phyloP scores from a whole-genome alignment of 2,329 filamentous ascomycete species.

The Thelonectria discophora region DNA sequence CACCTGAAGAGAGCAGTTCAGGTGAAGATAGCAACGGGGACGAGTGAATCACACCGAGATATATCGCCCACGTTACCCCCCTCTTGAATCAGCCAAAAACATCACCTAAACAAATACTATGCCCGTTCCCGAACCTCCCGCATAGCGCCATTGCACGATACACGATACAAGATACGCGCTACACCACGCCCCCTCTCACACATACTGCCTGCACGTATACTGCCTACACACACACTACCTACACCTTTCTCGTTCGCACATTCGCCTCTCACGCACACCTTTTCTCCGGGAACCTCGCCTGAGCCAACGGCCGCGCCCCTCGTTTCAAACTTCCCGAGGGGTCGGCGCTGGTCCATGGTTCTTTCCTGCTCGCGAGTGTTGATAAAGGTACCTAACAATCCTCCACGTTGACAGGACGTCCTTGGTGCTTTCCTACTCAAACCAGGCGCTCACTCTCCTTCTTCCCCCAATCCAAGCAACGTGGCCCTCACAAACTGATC shows the following conservation, averaged over 20 bases:
- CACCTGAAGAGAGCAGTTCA: no score
- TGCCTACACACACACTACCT: no score
- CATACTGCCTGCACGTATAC: no score
- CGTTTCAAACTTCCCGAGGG: constrained; percentile 23
- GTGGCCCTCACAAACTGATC: constrained; percentile 20
- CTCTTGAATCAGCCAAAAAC: background rate
- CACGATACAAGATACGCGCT: background rate
- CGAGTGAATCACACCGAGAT: background rate
- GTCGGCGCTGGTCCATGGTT: background rate
- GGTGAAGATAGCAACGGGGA: background rate
- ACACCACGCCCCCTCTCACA: background rate
- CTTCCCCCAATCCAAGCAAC: background rate
- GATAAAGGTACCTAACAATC: no score
- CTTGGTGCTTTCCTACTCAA: no score
- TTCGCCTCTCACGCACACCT: background rate
- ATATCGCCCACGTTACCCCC: background rate
- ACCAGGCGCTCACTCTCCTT: background rate
- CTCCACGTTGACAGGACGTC: no score
- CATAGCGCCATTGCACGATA: background rate
- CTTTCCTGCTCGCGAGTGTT: constrained; percentile 17
- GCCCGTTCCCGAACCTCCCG: constrained; percentile 3
- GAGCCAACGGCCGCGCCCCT: background rate
- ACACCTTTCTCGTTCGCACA: background rate
- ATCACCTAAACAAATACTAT: constrained; percentile 4
- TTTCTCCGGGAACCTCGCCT: background rate